Conservation (phyloP, 2,329 filamentous ascomycete genomes). For the Colletotrichum theobromicola region DNA sequence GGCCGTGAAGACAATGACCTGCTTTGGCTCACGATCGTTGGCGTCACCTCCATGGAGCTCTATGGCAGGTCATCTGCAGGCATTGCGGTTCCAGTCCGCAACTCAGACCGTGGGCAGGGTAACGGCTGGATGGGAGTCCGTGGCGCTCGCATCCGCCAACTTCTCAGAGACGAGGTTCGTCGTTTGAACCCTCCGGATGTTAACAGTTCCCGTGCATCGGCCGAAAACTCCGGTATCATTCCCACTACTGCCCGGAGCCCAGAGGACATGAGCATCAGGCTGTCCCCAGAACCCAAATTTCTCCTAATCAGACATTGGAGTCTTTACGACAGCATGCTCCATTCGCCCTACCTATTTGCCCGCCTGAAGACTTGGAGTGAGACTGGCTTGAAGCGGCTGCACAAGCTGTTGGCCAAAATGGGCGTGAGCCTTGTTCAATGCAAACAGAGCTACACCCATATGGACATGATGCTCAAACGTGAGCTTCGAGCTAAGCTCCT, state of each 20-base stretch:
- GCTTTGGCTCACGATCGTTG: constrained; percentile 93
- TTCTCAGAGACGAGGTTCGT: constrained; percentile 91
- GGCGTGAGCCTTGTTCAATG: constrained; percentile 93
- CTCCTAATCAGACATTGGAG: constrained; percentile 96
- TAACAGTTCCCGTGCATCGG: constrained; percentile 64
- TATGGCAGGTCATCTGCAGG: constrained; percentile 87
- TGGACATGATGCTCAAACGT: constrained; percentile 97
- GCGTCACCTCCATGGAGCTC: constrained; percentile 91
- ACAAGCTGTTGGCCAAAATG: constrained; percentile 98
- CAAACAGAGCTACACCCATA: constrained; percentile 94
- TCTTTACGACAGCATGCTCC: constrained; percentile 97
- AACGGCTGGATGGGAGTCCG: constrained; percentile 83
- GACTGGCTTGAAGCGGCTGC: constrained; percentile 81
- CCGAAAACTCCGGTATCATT: constrained; percentile 80
- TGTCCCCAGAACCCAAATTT: constrained; percentile 93
- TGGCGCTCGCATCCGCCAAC: constrained; percentile 82
- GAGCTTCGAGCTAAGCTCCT: constrained; percentile 84
- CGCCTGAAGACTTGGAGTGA: constrained; percentile 95
- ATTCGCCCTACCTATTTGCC: constrained; percentile 93
- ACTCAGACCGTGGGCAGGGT: constrained; percentile 59
- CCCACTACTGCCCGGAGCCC: constrained; percentile 87
- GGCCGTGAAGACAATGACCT: constrained; percentile 97
- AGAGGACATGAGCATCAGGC: constrained; percentile 87
- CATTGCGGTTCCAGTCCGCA: constrained; percentile 65
- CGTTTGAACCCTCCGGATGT: constrained; percentile 84